Conservation (phyloP, 257 asterid species). For the Agastache rugosa region DNA sequence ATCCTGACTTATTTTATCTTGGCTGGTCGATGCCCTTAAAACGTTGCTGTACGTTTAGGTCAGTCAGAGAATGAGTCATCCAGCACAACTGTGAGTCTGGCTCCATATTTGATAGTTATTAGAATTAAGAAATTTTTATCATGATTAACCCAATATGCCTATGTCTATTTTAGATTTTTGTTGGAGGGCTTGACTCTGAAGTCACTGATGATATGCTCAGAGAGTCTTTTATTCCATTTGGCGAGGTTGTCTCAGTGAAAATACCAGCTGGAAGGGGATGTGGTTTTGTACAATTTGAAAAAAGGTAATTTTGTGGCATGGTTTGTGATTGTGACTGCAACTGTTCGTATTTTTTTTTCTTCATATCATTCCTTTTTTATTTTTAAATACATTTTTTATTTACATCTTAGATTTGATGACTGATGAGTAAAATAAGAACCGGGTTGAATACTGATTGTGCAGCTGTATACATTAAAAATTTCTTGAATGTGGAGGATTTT, state of each 20-base stretch:
- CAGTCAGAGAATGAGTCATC: conserved; percentile 65
- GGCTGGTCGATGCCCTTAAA: conserved; percentile 64
- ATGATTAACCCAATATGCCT: conserved; percentile 14
- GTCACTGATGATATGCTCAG: conserved; percentile 75
- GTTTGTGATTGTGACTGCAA: neutral
- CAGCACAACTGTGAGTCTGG: conserved; percentile 77
- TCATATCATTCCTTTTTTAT: neutral
- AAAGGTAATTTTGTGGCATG: conserved; percentile 38
- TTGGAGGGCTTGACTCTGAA: conserved; percentile 70
- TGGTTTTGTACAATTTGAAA: conserved; percentile 77
- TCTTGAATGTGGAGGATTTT: neutral
- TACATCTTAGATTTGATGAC: neutral
- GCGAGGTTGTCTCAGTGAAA: conserved; percentile 77
- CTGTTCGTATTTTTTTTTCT: neutral
- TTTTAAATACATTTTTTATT: neutral
- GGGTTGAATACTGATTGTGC: neutral
- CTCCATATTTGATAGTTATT: conserved; percentile 32
- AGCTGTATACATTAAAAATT: conserved; percentile 4
- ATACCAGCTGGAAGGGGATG: conserved; percentile 88
- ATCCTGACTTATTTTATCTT: conserved; percentile 38
- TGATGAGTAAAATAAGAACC: neutral
- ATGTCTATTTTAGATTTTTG: conserved; percentile 47
- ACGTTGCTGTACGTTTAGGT: conserved; percentile 54
- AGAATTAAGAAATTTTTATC: neutral
- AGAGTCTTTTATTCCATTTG: conserved; percentile 66